phyloP scores from a whole-genome alignment of 2,329 filamentous ascomycete species.

The Diplocarpon mali region DNA sequence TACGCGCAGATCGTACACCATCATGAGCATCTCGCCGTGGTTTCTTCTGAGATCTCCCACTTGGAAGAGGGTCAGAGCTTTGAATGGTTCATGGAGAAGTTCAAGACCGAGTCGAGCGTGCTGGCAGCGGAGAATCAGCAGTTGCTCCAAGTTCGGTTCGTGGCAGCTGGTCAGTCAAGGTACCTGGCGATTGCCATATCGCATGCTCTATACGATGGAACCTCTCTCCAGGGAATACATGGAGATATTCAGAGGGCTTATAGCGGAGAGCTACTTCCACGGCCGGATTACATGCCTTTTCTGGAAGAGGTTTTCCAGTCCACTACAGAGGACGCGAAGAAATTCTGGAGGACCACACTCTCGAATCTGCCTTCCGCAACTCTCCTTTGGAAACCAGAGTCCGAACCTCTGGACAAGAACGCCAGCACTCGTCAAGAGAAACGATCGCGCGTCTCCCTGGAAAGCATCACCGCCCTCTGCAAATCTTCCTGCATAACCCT shows the following conservation, averaged over 20 bases:
- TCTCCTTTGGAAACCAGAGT: slow-evolving; percentile 29
- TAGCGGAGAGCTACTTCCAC: slow-evolving; percentile 29
- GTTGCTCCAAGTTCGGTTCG: slow-evolving; percentile 41
- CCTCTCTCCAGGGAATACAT: slow-evolving; percentile 67
- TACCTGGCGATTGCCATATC: slow-evolving; percentile 60
- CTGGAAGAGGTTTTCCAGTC: slow-evolving; percentile 36
- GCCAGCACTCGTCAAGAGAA: slow-evolving; percentile 34
- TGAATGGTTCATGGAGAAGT: slow-evolving; percentile 29
- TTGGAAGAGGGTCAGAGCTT: slow-evolving; percentile 6
- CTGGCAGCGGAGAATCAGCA: slow-evolving; percentile 28
- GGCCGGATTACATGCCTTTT: slow-evolving; percentile 40
- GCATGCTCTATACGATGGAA: slow-evolving; percentile 84
- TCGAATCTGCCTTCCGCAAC: slow-evolving; percentile 34
- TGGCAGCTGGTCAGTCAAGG: slow-evolving; percentile 23
- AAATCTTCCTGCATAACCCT: slow-evolving; percentile 55
- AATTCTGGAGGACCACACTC: slow-evolving; percentile 65
- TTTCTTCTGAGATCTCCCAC: not conserved
- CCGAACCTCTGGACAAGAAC: slow-evolving; percentile 1
- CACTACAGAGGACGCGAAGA: slow-evolving; percentile 34
- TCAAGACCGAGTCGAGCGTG: slow-evolving; percentile 30
- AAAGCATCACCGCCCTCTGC: slow-evolving; percentile 47
- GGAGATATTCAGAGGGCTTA: slow-evolving; percentile 60
- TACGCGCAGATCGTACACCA: slow-evolving; percentile 45
- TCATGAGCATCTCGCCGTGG: not conserved
- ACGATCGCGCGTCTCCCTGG: slow-evolving; percentile 32